These are phyloP conservation scores for Hylodesmum podocarpum DNA, from an alignment of 306 rosid genomes.

Conservation along the genomic window DNA sequence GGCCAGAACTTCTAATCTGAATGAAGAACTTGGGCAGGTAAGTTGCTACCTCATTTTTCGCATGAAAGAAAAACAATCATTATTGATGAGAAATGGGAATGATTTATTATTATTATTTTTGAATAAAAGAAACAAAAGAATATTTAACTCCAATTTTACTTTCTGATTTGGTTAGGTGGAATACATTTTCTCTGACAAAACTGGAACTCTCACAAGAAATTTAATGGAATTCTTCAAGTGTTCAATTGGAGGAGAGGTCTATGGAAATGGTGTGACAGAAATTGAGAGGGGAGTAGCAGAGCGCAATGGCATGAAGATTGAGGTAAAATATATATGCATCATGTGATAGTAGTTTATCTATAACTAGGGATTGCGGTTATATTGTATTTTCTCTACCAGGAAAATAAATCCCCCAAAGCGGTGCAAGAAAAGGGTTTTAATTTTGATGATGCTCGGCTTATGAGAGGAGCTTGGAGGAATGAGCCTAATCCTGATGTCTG, in stretches of 20 bases:
- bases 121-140: not conserved
- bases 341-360: not conserved
- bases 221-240: slow-evolving; percentile 99
- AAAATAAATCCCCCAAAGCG: slow-evolving; percentile 46
- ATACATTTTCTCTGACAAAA: slow-evolving; percentile 96
- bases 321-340: slow-evolving; percentile 39
- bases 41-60: slow-evolving; percentile 14
- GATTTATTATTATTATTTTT: not conserved
- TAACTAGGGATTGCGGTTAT: not conserved
- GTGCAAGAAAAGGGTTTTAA: slow-evolving; percentile 88
- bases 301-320: slow-evolving; percentile 67
- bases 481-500: slow-evolving; percentile 91
- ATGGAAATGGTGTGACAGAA: slow-evolving; percentile 94
- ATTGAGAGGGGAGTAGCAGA: slow-evolving; percentile 84
- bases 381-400: slow-evolving; percentile 48
- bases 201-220: slow-evolving; percentile 96
- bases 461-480: slow-evolving; percentile 98
- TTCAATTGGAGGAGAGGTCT: slow-evolving; percentile 92
- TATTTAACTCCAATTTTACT: not conserved
- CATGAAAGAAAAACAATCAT: not conserved
- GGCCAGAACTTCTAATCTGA: slow-evolving; percentile 98
- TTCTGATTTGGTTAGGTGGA: slow-evolving; percentile 71
- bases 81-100: not conserved
- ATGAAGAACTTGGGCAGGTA: slow-evolving; percentile 99
- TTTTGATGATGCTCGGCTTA: slow-evolving; percentile 81